Conservation (phyloP, 139 green algal genomes). For the Limnomonas spitsbergensis region DNA sequence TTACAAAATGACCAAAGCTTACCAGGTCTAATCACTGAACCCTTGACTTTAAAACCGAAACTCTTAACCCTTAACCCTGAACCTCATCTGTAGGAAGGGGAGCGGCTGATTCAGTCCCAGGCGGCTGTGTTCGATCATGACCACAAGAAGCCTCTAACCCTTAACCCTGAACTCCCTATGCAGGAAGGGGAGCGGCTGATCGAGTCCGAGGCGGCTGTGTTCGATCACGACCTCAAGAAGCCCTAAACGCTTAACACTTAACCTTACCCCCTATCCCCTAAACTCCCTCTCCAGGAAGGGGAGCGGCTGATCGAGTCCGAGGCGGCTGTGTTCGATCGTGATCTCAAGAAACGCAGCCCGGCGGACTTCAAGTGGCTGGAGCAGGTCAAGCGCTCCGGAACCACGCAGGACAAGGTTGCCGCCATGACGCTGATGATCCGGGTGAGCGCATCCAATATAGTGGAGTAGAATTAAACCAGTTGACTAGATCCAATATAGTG, state of each 20-base stretch:
- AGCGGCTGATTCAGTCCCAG: constrained; percentile 55
- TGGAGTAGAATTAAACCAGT: too few relatives aligned
- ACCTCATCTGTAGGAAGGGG: constrained; percentile 17
- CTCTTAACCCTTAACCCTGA: too few relatives aligned
- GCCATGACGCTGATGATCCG: constrained; percentile 82
- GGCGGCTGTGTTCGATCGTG: constrained; percentile 55
- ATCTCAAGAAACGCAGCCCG: constrained; percentile 43
- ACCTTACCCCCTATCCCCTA: too few relatives aligned
- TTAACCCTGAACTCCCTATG: too few relatives aligned
- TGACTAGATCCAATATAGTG: too few relatives aligned
- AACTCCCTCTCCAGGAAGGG: constrained; percentile 18
- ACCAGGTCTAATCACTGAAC: too few relatives aligned
- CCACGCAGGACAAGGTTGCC: constrained; percentile 76
- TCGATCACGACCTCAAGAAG: constrained; percentile 64
- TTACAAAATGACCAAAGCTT: too few relatives aligned
- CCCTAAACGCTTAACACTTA: too few relatives aligned
- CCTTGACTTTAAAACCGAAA: too few relatives aligned
- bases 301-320: constrained; percentile 55
- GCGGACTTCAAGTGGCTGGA: constrained; percentile 70
- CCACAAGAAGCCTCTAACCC: too few relatives aligned
- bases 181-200: constrained; percentile 41
- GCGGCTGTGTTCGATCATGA: constrained; percentile 57
- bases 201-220: constrained; percentile 52
- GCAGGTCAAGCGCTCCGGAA: constrained; percentile 69
- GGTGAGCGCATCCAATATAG: constrained; percentile 43